Base-by-base conservation (phyloP, 148 eudicot species). In the Rhododendron mucronatum region DNA sequence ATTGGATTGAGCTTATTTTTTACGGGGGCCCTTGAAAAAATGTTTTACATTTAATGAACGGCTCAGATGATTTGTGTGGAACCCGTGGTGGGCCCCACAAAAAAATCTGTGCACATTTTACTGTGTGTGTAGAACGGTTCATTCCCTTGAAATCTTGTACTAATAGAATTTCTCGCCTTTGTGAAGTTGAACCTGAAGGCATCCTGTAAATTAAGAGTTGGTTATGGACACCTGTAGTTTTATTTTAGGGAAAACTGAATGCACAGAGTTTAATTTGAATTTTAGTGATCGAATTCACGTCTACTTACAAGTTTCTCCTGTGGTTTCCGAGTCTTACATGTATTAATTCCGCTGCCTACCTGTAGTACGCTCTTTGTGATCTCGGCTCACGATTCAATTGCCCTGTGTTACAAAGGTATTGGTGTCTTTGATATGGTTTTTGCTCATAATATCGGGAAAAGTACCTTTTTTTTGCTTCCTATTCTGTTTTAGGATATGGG, bases 151-250 rank as follows among this genome's bases (percentile, higher is more conserved):
- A 69, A 39, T 45, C 80, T 82, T 44, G 81, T 67, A 33, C 35
- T 33, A 33, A 16, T 39, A 71, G 50, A 71, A 55, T n/a, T 78
- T 4, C 44, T 26, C 33, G 2, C 16, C 4, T 48, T 50, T 84
- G 80, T 73, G 79, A 28, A 48, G 61, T 71, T 71, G 85, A 71
- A 73, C 63, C 39, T 7, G 48, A 7, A 4, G 65, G 26, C 35
- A 48, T 48, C 59, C 39, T 83, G 88, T 83, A 77, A 71, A 77
- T 39, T 39, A 39, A 41, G 78, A 78, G 79, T 20, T 48, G 81
- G 55, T 45, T 37, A 78, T 37, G 20, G 35, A 20, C 50, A 63
- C 33, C 77, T 82, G 51, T 57, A 45, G 10, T 48, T 73, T 21
- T 8, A 33, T 16, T 50, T 76, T 16, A 21, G 73, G 51, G 51